Percentiles rank a stretch among this genome's conserved stretches.
Evolutionary conservation across 345 rosid species (phyloP).

Genomic region (Adansonia digitata): DNA sequence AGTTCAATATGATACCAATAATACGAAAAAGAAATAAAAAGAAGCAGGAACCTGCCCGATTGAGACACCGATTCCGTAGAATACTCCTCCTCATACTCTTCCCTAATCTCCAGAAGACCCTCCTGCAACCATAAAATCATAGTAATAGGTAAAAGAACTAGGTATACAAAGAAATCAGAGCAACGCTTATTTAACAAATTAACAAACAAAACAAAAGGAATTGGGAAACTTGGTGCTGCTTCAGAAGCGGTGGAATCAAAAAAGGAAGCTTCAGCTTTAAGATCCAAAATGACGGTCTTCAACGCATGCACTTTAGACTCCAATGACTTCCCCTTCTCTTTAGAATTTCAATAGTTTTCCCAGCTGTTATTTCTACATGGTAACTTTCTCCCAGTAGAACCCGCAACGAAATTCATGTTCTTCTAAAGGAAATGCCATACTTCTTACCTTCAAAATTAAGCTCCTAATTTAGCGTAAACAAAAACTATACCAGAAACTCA

Average conservation of each 20-base stretch:
- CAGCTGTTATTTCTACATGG: slow-evolving; percentile 61
- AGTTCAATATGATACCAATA: background rate
- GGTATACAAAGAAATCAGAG: background rate
- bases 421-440: background rate
- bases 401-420: slow-evolving; percentile 23
- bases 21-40: background rate
- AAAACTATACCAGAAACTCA: slow-evolving; percentile 56
- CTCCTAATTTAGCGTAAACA: background rate
- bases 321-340: slow-evolving; percentile 62
- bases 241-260: slow-evolving; percentile 75
- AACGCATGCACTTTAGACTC: slow-evolving; percentile 56
- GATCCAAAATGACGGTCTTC: slow-evolving; percentile 63
- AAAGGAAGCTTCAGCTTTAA: slow-evolving; percentile 68
- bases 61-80: slow-evolving; percentile 29
- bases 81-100: slow-evolving; percentile 57
- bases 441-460: background rate
- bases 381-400: slow-evolving; percentile 83
- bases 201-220: background rate
- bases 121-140: slow-evolving; percentile 39
- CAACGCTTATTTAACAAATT: background rate
- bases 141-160: background rate
- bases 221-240: slow-evolving; percentile 46
- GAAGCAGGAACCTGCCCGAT: slow-evolving; percentile 30
- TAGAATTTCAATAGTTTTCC: slow-evolving; percentile 70
- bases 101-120: slow-evolving; percentile 84